A percentile compares a stretch with the other conserved stretches of the same genome.
phyloP scores from a whole-genome alignment of 139 green algal genomes.

The Chloropicon primus region DNA sequence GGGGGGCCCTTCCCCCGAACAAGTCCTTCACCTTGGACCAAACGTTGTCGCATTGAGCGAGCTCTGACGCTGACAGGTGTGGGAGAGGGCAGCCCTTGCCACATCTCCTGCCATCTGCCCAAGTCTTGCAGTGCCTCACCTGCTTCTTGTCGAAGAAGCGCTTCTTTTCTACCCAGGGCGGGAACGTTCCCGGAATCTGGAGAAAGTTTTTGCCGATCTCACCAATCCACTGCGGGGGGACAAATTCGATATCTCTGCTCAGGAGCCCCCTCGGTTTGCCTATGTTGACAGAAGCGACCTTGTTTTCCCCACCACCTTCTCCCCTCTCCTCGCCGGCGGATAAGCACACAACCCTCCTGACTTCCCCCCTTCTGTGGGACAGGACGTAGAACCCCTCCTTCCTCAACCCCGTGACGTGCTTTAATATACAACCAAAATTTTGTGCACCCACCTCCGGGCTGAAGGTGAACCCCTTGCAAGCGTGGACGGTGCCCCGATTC shows the following conservation, averaged over 20 bases:
- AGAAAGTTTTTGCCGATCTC: not conserved
- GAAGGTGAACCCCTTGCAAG: not conserved
- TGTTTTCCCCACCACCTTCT: not conserved
- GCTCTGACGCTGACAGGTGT: not conserved
- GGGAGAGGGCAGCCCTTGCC: not conserved
- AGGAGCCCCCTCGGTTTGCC: not conserved
- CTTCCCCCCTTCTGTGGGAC: not conserved
- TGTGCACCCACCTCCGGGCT: not conserved
- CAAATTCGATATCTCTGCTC: not conserved
- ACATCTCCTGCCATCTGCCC: not conserved
- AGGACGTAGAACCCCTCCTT: not conserved
- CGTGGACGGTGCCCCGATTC: not conserved
- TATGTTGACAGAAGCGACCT: not conserved
- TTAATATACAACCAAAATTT: not conserved
- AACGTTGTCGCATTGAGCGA: not conserved
- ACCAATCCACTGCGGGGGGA: not conserved
- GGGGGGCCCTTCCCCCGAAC: not conserved
- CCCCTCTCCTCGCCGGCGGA: too few relatives aligned
- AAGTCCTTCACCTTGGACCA: not conserved
- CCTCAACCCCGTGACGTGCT: not conserved
- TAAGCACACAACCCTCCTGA: not conserved
- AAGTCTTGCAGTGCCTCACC: not conserved
- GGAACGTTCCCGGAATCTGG: not conserved
- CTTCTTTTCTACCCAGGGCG: not conserved
- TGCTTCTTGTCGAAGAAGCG: not conserved